phyloP scores from a whole-genome alignment of 129 eudicot genomes.

The Arctium minus region DNA sequence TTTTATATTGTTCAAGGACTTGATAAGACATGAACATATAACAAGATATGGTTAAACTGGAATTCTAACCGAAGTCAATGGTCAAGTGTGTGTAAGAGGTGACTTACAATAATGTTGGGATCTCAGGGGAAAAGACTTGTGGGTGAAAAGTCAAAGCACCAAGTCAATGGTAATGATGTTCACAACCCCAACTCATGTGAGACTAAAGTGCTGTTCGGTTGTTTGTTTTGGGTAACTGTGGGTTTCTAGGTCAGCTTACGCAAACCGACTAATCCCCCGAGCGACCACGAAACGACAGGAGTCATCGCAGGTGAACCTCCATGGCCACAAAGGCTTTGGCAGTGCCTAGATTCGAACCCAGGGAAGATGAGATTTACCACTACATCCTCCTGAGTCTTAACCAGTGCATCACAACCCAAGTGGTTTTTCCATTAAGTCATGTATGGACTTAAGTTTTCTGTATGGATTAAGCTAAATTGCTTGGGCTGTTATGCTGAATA shows the following conservation, averaged over 20 bases:
- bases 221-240: neutral
- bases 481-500: neutral
- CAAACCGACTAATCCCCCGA: no score
- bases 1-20: neutral
- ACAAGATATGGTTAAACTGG: neutral
- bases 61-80: neutral
- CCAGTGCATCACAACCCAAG: no score
- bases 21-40: slow-evolving; percentile 5
- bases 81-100: slow-evolving; percentile 2
- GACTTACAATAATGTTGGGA: neutral
- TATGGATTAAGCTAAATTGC: neutral
- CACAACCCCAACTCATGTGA: neutral
- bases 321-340: no score
- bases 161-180: slow-evolving; percentile 14
- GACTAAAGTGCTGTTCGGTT: neutral
- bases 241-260: no score
- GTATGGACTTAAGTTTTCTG: no score
- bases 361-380: no score
- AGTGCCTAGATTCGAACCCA: no score
- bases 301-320: no score
- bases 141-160: slow-evolving; percentile 16
- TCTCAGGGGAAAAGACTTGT: neutral
- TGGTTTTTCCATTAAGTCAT: no score
- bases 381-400: no score
- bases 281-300: no score